Conservation (phyloP, 208 protist genomes). For the Leishmania tarentolae region DNA sequence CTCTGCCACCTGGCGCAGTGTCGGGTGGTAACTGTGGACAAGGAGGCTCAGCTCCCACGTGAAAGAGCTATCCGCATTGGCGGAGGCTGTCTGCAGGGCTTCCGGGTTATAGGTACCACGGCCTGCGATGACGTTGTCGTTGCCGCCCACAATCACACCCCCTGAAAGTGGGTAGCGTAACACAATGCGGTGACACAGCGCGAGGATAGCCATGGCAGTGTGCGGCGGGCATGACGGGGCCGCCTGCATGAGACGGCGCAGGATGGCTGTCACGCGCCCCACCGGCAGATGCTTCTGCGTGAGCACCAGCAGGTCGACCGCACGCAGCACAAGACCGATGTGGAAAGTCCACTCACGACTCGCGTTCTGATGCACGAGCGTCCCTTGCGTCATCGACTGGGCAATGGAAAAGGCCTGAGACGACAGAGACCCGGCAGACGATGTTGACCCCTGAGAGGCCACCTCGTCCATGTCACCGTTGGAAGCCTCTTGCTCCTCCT, state of each 20-base stretch:
- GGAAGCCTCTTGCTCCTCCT: constrained; percentile 35
- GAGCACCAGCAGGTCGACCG: constrained; percentile 89
- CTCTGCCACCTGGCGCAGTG: constrained; percentile 76
- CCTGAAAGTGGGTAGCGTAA: constrained; percentile 81
- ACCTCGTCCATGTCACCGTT: constrained; percentile 63
- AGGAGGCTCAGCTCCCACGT: constrained; percentile 86
- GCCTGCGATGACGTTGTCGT: constrained; percentile 87
- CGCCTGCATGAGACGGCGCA: constrained; percentile 78
- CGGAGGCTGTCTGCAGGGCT: constrained; percentile 76
- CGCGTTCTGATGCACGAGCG: constrained; percentile 83
- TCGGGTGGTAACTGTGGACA: constrained; percentile 86
- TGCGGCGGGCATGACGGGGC: constrained; percentile 80
- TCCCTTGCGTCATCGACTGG: constrained; percentile 82
- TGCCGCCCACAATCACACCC: constrained; percentile 86
- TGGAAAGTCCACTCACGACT: constrained; percentile 90
- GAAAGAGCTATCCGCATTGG: constrained; percentile 90
- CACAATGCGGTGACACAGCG: constrained; percentile 80
- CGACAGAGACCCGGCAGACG: constrained; percentile 86
- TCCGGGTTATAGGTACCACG: constrained; percentile 86
- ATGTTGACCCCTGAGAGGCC: constrained; percentile 81
- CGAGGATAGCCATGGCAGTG: constrained; percentile 77
- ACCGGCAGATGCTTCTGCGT: constrained; percentile 90
- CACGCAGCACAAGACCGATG: constrained; percentile 84
- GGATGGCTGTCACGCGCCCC: constrained; percentile 81
- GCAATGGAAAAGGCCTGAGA: constrained; percentile 92